These are phyloP conservation scores for Pleurotus pulmonarius DNA, from an alignment of 768 basidiomycete species.

Conservation along the genomic window DNA sequence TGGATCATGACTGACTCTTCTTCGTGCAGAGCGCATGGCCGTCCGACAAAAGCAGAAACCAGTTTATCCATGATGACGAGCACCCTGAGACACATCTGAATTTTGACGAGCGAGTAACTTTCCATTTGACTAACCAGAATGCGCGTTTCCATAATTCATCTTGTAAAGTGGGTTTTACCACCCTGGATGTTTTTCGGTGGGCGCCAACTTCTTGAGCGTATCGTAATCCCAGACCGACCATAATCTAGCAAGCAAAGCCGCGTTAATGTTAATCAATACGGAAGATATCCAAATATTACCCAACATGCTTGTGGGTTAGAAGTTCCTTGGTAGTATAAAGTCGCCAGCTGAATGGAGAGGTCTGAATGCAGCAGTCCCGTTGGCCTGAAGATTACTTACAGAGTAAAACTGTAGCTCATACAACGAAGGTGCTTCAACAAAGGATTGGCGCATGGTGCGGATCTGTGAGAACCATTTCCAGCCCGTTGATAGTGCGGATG, in stretches of 20 bases:
- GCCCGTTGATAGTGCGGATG: conserved; percentile 43
- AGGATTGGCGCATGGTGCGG: conserved; percentile 55
- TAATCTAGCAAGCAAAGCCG: conserved; percentile 33
- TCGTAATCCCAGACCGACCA: conserved; percentile 53
- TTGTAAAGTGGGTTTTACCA: conserved; percentile 33
- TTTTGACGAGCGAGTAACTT: neutral
- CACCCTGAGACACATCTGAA: conserved; percentile 9
- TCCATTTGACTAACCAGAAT: conserved; percentile 33
- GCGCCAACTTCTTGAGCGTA: conserved; percentile 58
- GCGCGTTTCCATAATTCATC: conserved; percentile 59
- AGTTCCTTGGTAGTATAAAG: conserved; percentile 51
- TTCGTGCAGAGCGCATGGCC: conserved; percentile 55
- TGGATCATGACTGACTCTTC: conserved; percentile 43
- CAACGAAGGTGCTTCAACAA: conserved; percentile 62
- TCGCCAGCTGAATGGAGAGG: conserved; percentile 40
- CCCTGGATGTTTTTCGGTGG: conserved; percentile 35
- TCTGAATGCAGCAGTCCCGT: neutral
- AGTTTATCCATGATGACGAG: conserved; percentile 16
- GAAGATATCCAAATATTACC: conserved; percentile 33
- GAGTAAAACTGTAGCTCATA: conserved; percentile 73
- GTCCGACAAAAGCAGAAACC: conserved; percentile 40
- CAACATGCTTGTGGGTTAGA: conserved; percentile 64
- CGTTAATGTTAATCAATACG: no score
- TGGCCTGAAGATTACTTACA: conserved; percentile 26
- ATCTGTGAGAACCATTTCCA: conserved; percentile 73